Evolutionary conservation across 2,329 filamentous ascomycete genomes (phyloP).

Genomic region (Aquanectria penicillioides): DNA sequence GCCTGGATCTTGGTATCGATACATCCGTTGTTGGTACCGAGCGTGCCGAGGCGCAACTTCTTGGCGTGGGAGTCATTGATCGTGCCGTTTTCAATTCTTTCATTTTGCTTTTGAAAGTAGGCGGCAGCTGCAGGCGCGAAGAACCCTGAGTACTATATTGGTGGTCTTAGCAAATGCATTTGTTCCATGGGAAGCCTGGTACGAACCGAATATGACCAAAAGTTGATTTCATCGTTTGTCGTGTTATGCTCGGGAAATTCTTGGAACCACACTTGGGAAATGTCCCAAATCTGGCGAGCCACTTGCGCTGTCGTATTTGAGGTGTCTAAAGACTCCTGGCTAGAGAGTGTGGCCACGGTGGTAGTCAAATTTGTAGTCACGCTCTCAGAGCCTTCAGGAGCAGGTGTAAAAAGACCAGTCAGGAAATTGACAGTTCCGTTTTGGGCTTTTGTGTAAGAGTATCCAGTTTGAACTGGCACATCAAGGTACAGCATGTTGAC

Average conservation of each 20-base stretch:
- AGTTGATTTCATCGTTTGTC: conserved; percentile 62
- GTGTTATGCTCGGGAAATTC: conserved; percentile 65
- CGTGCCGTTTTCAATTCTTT: conserved; percentile 37
- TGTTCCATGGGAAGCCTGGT: fast-evolving
- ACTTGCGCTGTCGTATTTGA: conserved; percentile 61
- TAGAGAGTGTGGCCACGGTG: conserved; percentile 24
- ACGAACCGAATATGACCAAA: conserved; percentile 68
- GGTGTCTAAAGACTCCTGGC: neutral
- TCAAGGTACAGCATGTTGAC: conserved; percentile 62
- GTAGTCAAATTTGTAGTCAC: conserved; percentile 26
- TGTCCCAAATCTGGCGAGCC: conserved; percentile 68
- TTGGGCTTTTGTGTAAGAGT: conserved; percentile 57
- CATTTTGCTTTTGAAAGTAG: conserved; percentile 68
- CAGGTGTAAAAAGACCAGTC: conserved; percentile 40
- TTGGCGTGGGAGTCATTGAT: conserved; percentile 52
- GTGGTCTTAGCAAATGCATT: neutral
- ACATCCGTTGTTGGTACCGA: conserved; percentile 75
- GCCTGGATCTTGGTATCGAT: conserved; percentile 70
- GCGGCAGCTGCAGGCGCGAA: conserved; percentile 71
- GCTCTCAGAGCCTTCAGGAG: neutral
- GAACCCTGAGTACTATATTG: conserved; percentile 65
- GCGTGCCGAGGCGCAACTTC: conserved; percentile 60
- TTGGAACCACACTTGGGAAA: conserved; percentile 67
- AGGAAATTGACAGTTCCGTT: conserved; percentile 67
- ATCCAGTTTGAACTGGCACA: conserved; percentile 71